Base-by-base conservation (phyloP, 2,329 filamentous ascomycete genomes). In the Epichloe sp. region DNA sequence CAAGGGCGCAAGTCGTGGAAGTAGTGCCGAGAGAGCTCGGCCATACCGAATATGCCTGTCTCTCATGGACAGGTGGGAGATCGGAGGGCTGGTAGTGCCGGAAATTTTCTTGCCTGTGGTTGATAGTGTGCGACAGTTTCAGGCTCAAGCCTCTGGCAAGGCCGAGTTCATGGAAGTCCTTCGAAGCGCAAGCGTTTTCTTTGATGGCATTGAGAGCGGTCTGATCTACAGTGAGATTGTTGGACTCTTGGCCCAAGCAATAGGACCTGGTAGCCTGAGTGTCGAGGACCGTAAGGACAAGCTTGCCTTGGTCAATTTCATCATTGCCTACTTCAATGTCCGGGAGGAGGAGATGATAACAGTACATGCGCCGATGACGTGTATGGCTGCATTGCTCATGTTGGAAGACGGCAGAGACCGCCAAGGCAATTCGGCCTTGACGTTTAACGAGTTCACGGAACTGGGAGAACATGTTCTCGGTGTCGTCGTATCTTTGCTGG, bases 1-100 rank as follows among this genome's bases (percentile, higher is more conserved):
- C 54, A 76, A 78, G 45, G 60, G 56, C 6, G 59, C 55, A 17
- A 55, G 55, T n/a, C 58, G 59, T 7, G 61, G 58, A 40, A 64
- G 55, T 44, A 58, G 60, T 14, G 70, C 74, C 17, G 88, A 94
- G 60, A 78, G 83, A 63, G 88, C 89, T 19, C 82, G 83, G 40
- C 91, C 93, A 0, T 96, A 95, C 63, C 83, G 90, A 52, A 88
- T 97, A 55, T 94, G 89, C 60, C 76, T 97, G 2, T 96, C 94
- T 15, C 73, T 98, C 49, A 97, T 98, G 93, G 93, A 98, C 68
- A 83, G 90, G 53, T 97, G 89, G 90, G 93, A 98, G 65, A 91
- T 98, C 57, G 93, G 93, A 34, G 88, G 88, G 1, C 75, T 91
- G 17, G 82, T 98, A 45, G 85, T 97, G 2, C 87, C 90, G 0